A percentile compares a stretch with the other conserved stretches of the same genome.
These are phyloP conservation scores for slime mould (Dictyostelium discoideum) DNA, from an alignment of 78 protist genomes.

Conservation along the genomic window dicty_2.7 NC_007091.3:4856001-4856500, in stretches of 20 bases:
- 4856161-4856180: slow-evolving; percentile 8
- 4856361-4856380: slow-evolving; percentile 43
- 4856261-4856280: slow-evolving; percentile 16
- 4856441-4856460: neutral
- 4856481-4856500: slow-evolving; percentile 20
- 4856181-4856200: slow-evolving; percentile 6
- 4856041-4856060: slow-evolving; percentile 9
- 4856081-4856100: neutral
- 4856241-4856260: slow-evolving; percentile 52
- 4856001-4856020: neutral
- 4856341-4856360: slow-evolving; percentile 9
- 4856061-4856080: neutral
- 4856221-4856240: slow-evolving; percentile 32
- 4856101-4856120: neutral
- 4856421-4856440: neutral
- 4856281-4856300: slow-evolving; percentile 34
- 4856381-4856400: slow-evolving; percentile 64
- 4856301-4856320: slow-evolving; percentile 15
- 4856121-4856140: slow-evolving; percentile 39
- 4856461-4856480: neutral
- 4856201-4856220: slow-evolving; percentile 22
- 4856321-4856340: slow-evolving; percentile 44
- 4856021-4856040: slow-evolving; percentile 31
- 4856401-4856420: slow-evolving; percentile 9
- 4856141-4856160: slow-evolving; percentile 10